A percentile compares a stretch with the other conserved stretches of the same genome.
Conservation (phyloP, 1,139 yeast genomes). For the Blastobotrys illinoisensis region DNA sequence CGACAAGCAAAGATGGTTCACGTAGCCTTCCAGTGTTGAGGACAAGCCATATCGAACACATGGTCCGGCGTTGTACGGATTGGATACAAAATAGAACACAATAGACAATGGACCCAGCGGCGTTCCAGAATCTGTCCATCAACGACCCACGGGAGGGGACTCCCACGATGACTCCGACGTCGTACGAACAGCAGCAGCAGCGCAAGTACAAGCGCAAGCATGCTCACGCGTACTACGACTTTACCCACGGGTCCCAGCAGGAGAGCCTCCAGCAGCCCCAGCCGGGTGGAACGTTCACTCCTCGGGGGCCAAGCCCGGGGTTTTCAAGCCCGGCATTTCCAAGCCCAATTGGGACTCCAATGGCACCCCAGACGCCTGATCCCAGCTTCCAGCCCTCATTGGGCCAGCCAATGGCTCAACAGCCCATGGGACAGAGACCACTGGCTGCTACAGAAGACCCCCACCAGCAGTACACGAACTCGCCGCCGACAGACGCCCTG, state of each 20-base stretch:
- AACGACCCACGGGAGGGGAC: background rate
- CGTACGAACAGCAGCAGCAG: slow-evolving; percentile 2
- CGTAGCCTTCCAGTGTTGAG: background rate
- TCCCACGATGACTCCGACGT: background rate
- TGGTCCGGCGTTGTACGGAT: background rate
- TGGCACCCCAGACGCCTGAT: background rate
- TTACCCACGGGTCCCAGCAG: slow-evolving; percentile 4
- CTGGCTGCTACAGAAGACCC: background rate
- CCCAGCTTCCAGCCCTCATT: background rate
- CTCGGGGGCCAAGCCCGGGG: background rate
- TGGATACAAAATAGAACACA: background rate
- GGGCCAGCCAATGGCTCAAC: no score
- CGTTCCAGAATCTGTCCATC: slow-evolving; percentile 4
- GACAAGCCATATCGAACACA: background rate
- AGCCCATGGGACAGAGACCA: background rate
- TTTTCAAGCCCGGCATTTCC: background rate
- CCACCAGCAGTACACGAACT: background rate
- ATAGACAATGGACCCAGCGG: background rate
- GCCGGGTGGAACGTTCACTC: background rate
- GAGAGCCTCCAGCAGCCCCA: background rate
- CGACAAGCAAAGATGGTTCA: background rate
- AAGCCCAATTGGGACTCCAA: background rate
- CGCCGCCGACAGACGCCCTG: background rate
- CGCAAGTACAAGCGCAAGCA: slow-evolving; percentile 11
- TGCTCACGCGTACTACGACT: slow-evolving; percentile 22